A percentile compares a stretch with the other conserved stretches of the same genome.
Evolutionary conservation across 2,329 filamentous ascomycete genomes (phyloP).

Genomic region (Verticillium dahliae): DNA sequence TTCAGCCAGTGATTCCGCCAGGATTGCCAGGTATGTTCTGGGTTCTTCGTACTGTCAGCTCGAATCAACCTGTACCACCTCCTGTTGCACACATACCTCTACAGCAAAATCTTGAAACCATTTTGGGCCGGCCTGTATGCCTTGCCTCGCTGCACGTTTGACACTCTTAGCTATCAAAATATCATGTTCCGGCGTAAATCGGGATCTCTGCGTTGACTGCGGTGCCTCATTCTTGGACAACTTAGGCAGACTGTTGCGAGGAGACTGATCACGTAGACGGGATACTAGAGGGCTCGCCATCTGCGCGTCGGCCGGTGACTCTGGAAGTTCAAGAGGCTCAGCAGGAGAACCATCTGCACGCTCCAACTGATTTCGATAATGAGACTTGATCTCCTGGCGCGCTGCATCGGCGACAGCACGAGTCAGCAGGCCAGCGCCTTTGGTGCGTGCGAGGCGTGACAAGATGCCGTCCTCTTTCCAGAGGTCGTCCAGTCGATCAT

Average conservation of each 20-base stretch:
- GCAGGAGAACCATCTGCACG: neutral
- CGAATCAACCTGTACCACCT: constrained; percentile 1
- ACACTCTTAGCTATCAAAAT: neutral
- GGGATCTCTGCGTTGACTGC: neutral
- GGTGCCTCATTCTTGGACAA: neutral
- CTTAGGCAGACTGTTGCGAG: neutral
- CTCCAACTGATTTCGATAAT: neutral
- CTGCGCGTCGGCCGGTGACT: neutral
- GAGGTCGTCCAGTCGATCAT: neutral
- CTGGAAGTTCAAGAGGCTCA: neutral
- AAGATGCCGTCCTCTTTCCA: neutral
- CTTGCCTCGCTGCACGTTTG: neutral
- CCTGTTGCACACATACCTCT: constrained; percentile 5
- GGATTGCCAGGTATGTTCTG: constrained; percentile 16
- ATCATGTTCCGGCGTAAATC: neutral
- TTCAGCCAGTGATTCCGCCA: constrained; percentile 19
- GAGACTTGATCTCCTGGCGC: neutral
- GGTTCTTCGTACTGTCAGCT: constrained; percentile 7
- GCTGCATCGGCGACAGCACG: neutral
- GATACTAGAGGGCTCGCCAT: neutral
- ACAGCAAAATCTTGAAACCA: neutral
- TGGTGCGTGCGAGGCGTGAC: neutral
- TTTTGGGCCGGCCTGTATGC: neutral
- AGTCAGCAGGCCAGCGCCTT: neutral
- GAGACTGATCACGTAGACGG: neutral